Conservation (phyloP, 495 filamentous ascomycete genomes). For the Podospora appendiculata region DNA sequence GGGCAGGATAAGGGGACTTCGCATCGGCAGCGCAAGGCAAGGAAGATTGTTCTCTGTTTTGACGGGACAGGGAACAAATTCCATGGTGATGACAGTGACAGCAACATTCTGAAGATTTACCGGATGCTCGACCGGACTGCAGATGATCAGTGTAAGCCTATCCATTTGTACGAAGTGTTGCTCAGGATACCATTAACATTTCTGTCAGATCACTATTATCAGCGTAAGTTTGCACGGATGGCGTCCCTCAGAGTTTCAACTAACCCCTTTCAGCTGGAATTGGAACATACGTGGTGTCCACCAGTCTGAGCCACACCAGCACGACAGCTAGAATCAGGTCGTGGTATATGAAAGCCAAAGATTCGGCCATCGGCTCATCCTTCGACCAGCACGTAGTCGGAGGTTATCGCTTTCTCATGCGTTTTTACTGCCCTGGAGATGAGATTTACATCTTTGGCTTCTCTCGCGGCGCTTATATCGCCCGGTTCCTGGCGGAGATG, state of each 20-base stretch:
- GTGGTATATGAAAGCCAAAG: constrained; percentile 76
- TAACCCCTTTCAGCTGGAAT: constrained; percentile 54
- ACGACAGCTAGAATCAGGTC: constrained; percentile 57
- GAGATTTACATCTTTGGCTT: constrained; percentile 83
- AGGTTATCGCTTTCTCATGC: constrained; percentile 84
- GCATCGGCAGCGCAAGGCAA: constrained; percentile 12
- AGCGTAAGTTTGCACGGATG: constrained; percentile 40
- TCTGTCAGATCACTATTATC: constrained; percentile 58
- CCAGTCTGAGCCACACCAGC: constrained; percentile 57
- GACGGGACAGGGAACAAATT: constrained; percentile 91
- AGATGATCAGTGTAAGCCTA: constrained; percentile 40
- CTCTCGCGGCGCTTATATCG: constrained; percentile 79
- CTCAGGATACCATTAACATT: not conserved
- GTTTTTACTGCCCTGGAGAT: constrained; percentile 71
- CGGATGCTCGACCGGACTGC: constrained; percentile 51
- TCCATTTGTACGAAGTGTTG: not conserved
- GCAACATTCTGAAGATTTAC: constrained; percentile 86
- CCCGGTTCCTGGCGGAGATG: constrained; percentile 82
- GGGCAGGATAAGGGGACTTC: not conserved
- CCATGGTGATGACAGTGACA: constrained; percentile 69
- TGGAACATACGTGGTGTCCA: constrained; percentile 73
- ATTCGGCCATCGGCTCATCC: constrained; percentile 74
- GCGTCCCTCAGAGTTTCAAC: constrained; percentile 1
- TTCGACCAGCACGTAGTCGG: constrained; percentile 81
- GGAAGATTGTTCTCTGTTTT: constrained; percentile 70